Base-by-base conservation (phyloP, 2,329 filamentous ascomycete genomes). In the Claviceps citrina region DNA sequence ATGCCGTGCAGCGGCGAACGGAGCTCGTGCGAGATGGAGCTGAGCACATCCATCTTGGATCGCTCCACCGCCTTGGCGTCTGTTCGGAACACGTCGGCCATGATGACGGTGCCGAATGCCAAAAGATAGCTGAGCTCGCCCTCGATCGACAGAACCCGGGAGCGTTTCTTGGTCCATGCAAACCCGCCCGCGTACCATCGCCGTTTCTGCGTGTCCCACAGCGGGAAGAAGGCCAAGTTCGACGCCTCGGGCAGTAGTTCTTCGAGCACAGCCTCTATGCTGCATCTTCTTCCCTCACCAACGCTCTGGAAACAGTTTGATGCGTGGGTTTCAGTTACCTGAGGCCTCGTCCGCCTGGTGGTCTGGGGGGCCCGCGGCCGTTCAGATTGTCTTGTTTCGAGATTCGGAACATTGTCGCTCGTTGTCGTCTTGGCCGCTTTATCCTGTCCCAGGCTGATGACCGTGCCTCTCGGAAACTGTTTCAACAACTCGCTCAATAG, bases 1-100 rank as follows among this genome's bases (percentile, higher is more conserved):
- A 78, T 68, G 2, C 74, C 75, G 41, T 79, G 74, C 0, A 79
- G 57, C 0, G 75, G 75, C 2, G 69, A 74, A 4, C 75, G 63
- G 12, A 79, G 55, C 49, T 79, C 75, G 48, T 79, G 75, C 3
- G 69, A 74, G 5, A 79, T 66, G 1, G 69, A 76, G 0, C 70
- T 68, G 7, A 79, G 64, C 27, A 76, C 68, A 42, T 76, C 71
- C 1, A 67, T 66, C 50, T 76, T 76, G 25, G 70, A 66, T 39
- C 59, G 65, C 26, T 66, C 61, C 0, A 60, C 58, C 8, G 54
- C 49, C 12, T 54, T 41, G 0, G 57, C 49, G 9, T 62, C 53
- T 4, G 72, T 44, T 2, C 68, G 61, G 0, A 67, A 63, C 1
- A 78, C 57, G 40, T 78, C 73, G 0, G 70, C 64, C 62, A 76